Percentiles rank a stretch among this genome's conserved stretches.
Evolutionary conservation across 768 basidiomycete genomes (phyloP).

Genomic region (Rhizopogon rudus): DNA sequence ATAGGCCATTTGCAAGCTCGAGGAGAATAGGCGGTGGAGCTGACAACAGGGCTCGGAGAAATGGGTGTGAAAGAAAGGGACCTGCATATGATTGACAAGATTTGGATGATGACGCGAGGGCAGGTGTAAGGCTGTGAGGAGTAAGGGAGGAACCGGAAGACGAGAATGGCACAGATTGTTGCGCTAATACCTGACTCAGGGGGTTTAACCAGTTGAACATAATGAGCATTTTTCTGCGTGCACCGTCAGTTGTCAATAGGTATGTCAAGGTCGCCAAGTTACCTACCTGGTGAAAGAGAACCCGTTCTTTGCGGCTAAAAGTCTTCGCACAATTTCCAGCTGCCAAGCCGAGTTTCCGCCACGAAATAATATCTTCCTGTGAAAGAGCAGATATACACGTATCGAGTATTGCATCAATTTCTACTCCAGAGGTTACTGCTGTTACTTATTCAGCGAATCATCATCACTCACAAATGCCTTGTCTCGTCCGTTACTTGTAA

Average conservation of each 20-base stretch:
- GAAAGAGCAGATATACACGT: conserved; percentile 68
- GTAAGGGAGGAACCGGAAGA: conserved; percentile 23
- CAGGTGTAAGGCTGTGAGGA: conserved; percentile 17
- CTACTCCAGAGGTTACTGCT: conserved; percentile 29
- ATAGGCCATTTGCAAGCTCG: conserved; percentile 66
- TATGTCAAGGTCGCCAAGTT: not conserved
- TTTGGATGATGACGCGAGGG: conserved; percentile 4
- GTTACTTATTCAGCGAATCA: not conserved
- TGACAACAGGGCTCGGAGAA: conserved; percentile 71
- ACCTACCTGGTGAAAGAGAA: conserved; percentile 71
- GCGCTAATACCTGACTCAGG: conserved; percentile 62
- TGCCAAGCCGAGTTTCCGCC: conserved; percentile 44
- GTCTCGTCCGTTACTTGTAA: conserved; percentile 76
- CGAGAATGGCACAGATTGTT: conserved; percentile 63
- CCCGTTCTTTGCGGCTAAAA: conserved; percentile 49
- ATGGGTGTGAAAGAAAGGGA: conserved; percentile 43
- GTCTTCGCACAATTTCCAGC: conserved; percentile 48
- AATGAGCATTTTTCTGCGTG: conserved; percentile 66
- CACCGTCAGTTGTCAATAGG: conserved; percentile 1
- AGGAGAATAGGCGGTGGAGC: conserved; percentile 80
- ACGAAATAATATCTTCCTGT: conserved; percentile 50
- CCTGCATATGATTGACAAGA: conserved; percentile 7
- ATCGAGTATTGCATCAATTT: conserved; percentile 88
- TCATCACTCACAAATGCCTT: conserved; percentile 69
- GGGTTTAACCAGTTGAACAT: conserved; percentile 85